Conservation (phyloP, 345 rosid species). For the Acer yangbiense region DNA sequence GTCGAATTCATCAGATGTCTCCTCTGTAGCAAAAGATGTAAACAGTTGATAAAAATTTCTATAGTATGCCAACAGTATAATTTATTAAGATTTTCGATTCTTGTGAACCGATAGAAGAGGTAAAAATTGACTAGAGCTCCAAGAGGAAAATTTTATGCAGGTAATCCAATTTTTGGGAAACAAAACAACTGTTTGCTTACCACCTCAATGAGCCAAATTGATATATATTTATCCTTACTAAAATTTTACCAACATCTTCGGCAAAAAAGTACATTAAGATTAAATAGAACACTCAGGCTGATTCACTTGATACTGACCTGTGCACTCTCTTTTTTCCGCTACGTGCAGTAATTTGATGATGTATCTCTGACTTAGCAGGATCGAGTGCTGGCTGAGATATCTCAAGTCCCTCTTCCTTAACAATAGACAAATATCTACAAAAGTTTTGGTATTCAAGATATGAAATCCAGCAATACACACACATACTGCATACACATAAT, state of each 20-base stretch:
- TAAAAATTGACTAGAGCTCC: neutral
- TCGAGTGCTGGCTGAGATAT: conserved; percentile 97
- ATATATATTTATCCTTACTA: neutral
- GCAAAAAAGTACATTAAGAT: neutral
- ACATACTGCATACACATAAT: neutral
- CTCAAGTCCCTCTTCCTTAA: conserved; percentile 78
- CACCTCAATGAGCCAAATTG: neutral
- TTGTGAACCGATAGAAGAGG: neutral
- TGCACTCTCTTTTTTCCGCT: conserved; percentile 52
- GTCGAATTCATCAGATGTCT: neutral
- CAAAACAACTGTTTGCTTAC: neutral
- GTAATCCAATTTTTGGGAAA: neutral
- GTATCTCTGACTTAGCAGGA: conserved; percentile 66
- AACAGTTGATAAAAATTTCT: neutral
- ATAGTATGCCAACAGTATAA: neutral
- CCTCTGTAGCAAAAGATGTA: neutral
- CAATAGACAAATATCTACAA: conserved; percentile 64
- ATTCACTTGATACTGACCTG: conserved; percentile 43
- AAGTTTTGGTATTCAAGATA: neutral
- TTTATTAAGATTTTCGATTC: neutral
- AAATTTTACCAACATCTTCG: neutral
- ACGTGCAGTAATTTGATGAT: conserved; percentile 79
- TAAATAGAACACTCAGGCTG: neutral
- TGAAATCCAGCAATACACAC: neutral
- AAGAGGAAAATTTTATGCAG: neutral